phyloP scores from a whole-genome alignment of 2,329 filamentous ascomycete genomes.

The Ophiostoma pallidulum region DNA sequence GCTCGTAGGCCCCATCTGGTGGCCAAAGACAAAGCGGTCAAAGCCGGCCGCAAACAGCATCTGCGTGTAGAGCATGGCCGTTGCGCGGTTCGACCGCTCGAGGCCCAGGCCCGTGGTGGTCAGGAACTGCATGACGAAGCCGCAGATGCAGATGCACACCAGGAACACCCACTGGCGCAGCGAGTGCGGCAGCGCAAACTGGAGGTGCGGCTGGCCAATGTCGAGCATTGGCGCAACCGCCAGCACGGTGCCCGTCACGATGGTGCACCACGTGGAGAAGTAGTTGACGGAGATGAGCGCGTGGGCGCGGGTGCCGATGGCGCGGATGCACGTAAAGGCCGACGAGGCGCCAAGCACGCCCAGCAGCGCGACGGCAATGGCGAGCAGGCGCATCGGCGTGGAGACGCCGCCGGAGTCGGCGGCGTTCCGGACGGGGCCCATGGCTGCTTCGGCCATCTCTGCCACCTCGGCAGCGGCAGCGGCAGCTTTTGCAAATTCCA shows the following conservation, averaged over 20 bases:
- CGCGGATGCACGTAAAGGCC: conserved; percentile 66
- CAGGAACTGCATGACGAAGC: conserved; percentile 81
- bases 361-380: conserved; percentile 44
- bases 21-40: conserved; percentile 43
- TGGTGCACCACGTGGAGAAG: conserved; percentile 60
- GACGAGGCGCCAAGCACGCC: conserved; percentile 68
- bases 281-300: conserved; percentile 81
- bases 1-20: conserved; percentile 40
- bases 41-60: conserved; percentile 47
- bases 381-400: conserved; percentile 16
- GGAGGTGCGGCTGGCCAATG: conserved; percentile 37
- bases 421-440: too few species aligned
- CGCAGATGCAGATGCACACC: conserved; percentile 58
- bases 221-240: conserved; percentile 36
- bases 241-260: conserved; percentile 57
- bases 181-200: conserved; percentile 32
- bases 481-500: too few species aligned
- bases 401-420: conserved; percentile 3
- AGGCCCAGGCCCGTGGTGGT: conserved; percentile 66
- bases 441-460: background rate
- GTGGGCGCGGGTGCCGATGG: conserved; percentile 72
- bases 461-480: background rate
- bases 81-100: conserved; percentile 51
- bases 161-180: conserved; percentile 56
- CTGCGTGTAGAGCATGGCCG: conserved; percentile 49